Base-by-base conservation (phyloP, 306 rosid genomes). In the Sicyos baderoa region DNA sequence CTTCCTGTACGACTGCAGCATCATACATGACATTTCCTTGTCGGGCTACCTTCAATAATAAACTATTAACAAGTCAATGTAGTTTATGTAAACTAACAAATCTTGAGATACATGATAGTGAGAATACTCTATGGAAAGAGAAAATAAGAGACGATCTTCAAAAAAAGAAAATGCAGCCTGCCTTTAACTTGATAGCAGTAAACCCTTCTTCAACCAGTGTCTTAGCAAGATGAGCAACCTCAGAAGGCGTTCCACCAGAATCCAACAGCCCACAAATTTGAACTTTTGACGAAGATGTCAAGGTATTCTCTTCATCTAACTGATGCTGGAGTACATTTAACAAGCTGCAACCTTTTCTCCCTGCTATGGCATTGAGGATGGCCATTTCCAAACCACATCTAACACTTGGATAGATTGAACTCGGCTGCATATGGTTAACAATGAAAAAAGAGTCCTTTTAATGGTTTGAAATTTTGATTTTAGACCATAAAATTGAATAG, bases 331-430 rank as follows among this genome's bases (percentile, higher is more conserved):
- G 80, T 82, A 79, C 74, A 74, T 83, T 79, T 61, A 89, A 68
- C 77, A 93, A 72, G 77, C 76, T 84, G 66, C 86, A 83, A 76
- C 84, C 81, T 68, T 84, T 83, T 56, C 84, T 82, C 68, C 77
- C 68, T 44, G 94, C 95, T 70, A 93, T 79, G 74, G 91, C 95
- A 86, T 88, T 86, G 65, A 93, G 93, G 80, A 93, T 80, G 64
- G 96, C 97, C 98, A 93, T 86, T 86, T 93, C 98, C 86, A 93
- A 79, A 79, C 98, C 98, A 85, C 98, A 93, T 86, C 97, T 86
- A 72, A 93, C 94, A 77, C 97, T 93, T 51, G 98, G 96, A 81
- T 86, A 84, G 83, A 92, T 80, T 59, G 91, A 89, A 76, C 76
- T 73, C 72, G 93, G 93, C 96, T 92, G 91, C 76, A 75, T 21